Base-by-base conservation (phyloP, 306 rosid genomes). In the Inga leiocalycina region DNA sequence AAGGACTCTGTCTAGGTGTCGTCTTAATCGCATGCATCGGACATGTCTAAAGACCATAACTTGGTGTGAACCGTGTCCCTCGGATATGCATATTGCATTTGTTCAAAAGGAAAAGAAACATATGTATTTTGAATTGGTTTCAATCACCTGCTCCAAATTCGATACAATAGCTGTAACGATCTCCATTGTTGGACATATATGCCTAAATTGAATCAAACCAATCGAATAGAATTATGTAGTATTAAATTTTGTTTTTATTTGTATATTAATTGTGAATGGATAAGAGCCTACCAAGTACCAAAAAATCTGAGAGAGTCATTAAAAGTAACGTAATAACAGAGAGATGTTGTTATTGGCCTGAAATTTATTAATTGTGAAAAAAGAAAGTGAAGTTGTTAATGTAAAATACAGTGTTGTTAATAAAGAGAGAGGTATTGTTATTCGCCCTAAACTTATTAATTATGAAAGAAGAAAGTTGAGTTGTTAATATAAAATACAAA, bases 1-100 rank as follows among this genome's bases (percentile, higher is more conserved):
- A 59, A 51, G 37, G 80, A 61, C 20, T 41, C 43, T 77, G 74
- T 76, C 41, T 43, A 79, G 46, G 90, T 80, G 91, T 86, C 86
- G 12, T 14, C 44, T 65, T 52, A 14, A 70, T 81, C 83, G 19
- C 86, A 46, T 86, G 87, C 86, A 57, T 51, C 22, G 71, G 88
- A 81, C 82, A 75, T 88, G 85, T 80, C 69, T 19, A 44, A 27
- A 70, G 73, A 77, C 9, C 68, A 62, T 8, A 27, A 12, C 16
- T 27, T 62, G 68, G 37, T 62, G 27, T 27, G 37, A 62, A 10
- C 17, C 4, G 17, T 62, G 17, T 27, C 2, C 11, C 24, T 57
- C 32, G 24, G 32, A 9, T 8, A 59, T 22, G 5, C 66, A 59
- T 59, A n/a, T 22, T 10, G 66, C 66, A 32, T 22, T 27, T 22